These are phyloP conservation scores for Beauveria rudraprayagi DNA, from an alignment of 2,329 filamentous ascomycete genomes.

Conservation along the genomic window DNA sequence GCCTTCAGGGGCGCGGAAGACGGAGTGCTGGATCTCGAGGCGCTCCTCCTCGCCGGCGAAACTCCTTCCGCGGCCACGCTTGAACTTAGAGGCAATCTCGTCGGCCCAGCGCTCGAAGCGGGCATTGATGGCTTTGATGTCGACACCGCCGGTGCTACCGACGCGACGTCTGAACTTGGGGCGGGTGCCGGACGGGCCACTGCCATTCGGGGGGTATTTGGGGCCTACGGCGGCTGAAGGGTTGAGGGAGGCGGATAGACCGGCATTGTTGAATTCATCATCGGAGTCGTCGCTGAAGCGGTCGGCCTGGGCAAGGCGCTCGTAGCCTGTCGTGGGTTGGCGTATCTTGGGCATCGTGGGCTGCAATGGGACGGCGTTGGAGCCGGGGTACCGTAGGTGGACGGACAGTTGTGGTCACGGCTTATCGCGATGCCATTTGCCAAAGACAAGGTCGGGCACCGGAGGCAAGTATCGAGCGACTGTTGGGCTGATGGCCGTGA, in stretches of 20 bases:
- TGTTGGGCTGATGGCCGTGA: neutral
- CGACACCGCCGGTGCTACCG: conserved; percentile 77
- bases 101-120: conserved; percentile 93
- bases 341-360: conserved; percentile 56
- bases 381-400: neutral
- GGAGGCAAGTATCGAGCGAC: neutral
- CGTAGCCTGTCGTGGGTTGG: conserved; percentile 73
- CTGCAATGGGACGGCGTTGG: neutral
- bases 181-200: conserved; percentile 42
- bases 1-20: conserved; percentile 89
- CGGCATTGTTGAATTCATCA: conserved; percentile 47
- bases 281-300: conserved; percentile 66
- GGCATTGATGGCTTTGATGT: conserved; percentile 97
- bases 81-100: conserved; percentile 96
- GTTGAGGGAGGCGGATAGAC: conserved; percentile 49
- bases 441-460: neutral
- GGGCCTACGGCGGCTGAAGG: conserved; percentile 39
- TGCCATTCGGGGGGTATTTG: conserved; percentile 56
- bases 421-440: conserved; percentile 10
- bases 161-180: conserved; percentile 38
- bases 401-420: neutral
- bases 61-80: conserved; percentile 69
- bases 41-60: conserved; percentile 70
- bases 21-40: conserved; percentile 92
- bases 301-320: conserved; percentile 75